Evolutionary conservation across 768 basidiomycete species (phyloP).

Genomic region (button mushroom (Agaricus bisporus)): DNA sequence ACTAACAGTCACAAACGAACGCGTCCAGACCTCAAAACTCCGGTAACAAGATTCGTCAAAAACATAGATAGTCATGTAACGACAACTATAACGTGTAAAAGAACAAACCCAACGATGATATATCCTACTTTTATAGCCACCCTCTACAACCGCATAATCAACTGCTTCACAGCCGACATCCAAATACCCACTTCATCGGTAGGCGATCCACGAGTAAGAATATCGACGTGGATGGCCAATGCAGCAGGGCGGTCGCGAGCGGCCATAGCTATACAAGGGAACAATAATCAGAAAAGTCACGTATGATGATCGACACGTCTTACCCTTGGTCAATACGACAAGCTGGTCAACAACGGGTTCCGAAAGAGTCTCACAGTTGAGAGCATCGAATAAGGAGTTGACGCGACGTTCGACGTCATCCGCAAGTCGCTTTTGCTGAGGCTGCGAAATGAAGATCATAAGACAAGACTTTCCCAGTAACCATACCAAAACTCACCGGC

Average conservation of each 20-base stretch:
- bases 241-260: conserved; percentile 73
- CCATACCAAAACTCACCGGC: conserved; percentile 49
- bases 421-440: conserved; percentile 76
- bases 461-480: conserved; percentile 4
- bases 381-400: conserved; percentile 82
- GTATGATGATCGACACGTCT: conserved; percentile 6
- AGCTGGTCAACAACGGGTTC: conserved; percentile 66
- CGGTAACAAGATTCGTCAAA: not conserved
- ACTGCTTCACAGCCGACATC: conserved; percentile 89
- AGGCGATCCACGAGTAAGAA: conserved; percentile 73
- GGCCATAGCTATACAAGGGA: conserved; percentile 58
- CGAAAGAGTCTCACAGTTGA: conserved; percentile 84
- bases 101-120: not conserved
- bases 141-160: conserved; percentile 62
- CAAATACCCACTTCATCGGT: conserved; percentile 80
- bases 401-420: conserved; percentile 86
- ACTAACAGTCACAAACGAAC: too few relatives aligned
- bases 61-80: not conserved
- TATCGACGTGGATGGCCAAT: conserved; percentile 77
- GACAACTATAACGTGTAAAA: not conserved
- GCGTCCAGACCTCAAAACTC: too few relatives aligned
- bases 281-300: not conserved
- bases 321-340: conserved; percentile 67
- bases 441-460: conserved; percentile 30
- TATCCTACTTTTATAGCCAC: conserved; percentile 9